Percentiles rank a stretch among this genome's conserved stretches.
Evolutionary conservation across 306 rosid genomes (phyloP).

Genomic region (Sicyos edulis): DNA sequence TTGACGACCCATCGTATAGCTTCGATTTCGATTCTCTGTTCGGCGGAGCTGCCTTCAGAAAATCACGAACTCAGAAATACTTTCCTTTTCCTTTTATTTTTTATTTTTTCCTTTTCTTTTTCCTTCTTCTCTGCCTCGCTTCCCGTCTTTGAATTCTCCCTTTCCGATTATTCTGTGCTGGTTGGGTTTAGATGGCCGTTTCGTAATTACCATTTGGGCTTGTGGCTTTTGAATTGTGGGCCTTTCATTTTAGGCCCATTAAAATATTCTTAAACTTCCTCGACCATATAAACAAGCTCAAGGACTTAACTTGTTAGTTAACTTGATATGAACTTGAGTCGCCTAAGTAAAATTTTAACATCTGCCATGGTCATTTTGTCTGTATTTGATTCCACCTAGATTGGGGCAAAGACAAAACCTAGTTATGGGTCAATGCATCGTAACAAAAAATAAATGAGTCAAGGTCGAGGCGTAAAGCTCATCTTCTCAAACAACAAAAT

Average conservation of each 20-base stretch:
- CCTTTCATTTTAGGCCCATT: neutral
- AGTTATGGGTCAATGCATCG: too few relatives aligned
- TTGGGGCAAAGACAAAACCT: too few relatives aligned
- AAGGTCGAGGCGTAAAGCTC: too few relatives aligned
- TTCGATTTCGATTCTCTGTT: slow-evolving; percentile 10
- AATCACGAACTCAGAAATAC: neutral
- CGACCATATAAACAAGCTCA: too few relatives aligned
- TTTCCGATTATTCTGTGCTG: neutral
- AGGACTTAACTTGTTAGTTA: too few relatives aligned
- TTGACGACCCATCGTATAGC: slow-evolving; percentile 58
- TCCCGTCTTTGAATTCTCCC: neutral
- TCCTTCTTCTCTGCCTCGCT: slow-evolving; percentile 5
- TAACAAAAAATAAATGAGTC: too few relatives aligned
- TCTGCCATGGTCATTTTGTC: too few relatives aligned
- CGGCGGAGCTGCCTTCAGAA: slow-evolving; percentile 18
- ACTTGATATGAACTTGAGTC: too few relatives aligned
- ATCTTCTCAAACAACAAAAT: too few relatives aligned
- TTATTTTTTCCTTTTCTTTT: neutral
- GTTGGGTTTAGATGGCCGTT: slow-evolving; percentile 1
- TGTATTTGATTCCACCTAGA: too few relatives aligned
- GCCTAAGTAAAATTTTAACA: too few relatives aligned
- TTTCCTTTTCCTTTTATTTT: neutral
- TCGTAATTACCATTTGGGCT: neutral
- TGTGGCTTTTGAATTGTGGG: neutral
- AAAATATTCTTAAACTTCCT: too few relatives aligned